Percentiles rank a stretch among this genome's conserved stretches.
Evolutionary conservation across 2,329 filamentous ascomycete genomes (phyloP).

Genomic region (Hypoxylon sp.): DNA sequence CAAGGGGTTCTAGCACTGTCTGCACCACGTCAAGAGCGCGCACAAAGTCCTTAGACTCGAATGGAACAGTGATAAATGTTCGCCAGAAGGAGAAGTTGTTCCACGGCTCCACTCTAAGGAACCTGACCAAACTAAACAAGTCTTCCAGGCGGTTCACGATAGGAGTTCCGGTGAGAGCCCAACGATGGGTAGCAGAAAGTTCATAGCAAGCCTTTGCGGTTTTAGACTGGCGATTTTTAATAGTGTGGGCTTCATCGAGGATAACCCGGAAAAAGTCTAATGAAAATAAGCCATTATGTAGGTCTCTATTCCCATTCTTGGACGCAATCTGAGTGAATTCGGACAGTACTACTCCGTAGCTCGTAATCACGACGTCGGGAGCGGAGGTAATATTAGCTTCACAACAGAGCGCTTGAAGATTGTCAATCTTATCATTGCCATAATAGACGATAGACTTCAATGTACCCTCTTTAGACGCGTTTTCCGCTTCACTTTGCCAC

Average conservation of each 20-base stretch:
- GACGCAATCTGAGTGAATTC: conserved; percentile 84
- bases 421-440: conserved; percentile 84
- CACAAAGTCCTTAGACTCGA: conserved; percentile 95
- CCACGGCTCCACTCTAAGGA: conserved; percentile 96
- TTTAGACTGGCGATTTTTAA: conserved; percentile 92
- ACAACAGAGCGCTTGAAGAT: conserved; percentile 85
- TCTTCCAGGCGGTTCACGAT: conserved; percentile 98
- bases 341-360: conserved; percentile 91
- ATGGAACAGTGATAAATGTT: conserved; percentile 97
- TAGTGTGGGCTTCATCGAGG: conserved; percentile 93
- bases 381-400: conserved; percentile 80
- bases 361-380: conserved; percentile 93
- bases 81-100: conserved; percentile 99
- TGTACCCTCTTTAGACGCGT: conserved; percentile 87
- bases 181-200: conserved; percentile 85
- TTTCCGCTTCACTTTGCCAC: conserved; percentile 96
- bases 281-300: conserved; percentile 85
- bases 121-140: conserved; percentile 91
- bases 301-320: conserved; percentile 75
- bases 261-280: conserved; percentile 96
- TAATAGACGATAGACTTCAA: conserved; percentile 93
- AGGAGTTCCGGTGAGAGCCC: conserved; percentile 94
- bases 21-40: conserved; percentile 96
- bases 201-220: conserved; percentile 97
- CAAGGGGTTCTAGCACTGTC: conserved; percentile 95